Evolutionary conservation across 2,329 filamentous ascomycete species (phyloP).

Genomic region (Trichoderma oligosporum): DNA sequence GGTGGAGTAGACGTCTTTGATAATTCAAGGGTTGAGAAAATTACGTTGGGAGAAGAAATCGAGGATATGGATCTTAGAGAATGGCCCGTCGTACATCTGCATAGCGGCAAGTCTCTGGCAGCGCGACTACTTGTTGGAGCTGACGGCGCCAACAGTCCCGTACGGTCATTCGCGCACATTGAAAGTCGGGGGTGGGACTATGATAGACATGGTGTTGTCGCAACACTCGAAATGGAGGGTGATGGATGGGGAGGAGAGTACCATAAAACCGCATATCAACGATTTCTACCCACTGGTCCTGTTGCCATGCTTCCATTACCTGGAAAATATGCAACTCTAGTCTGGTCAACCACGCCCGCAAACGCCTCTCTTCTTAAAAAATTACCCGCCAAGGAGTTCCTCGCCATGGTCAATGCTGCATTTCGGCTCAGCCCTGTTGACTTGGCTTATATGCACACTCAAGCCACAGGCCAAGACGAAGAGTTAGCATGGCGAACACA

Average conservation of each 20-base stretch:
- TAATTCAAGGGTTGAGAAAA: slow-evolving; percentile 73
- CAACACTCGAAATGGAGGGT: slow-evolving; percentile 71
- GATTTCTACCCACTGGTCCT: slow-evolving; percentile 88
- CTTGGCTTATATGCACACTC: slow-evolving; percentile 74
- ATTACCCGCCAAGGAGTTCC: slow-evolving; percentile 68
- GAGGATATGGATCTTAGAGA: slow-evolving; percentile 71
- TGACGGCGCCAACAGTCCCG: slow-evolving; percentile 91
- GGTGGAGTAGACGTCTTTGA: slow-evolving; percentile 69
- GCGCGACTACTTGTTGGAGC: slow-evolving; percentile 87
- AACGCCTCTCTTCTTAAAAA: slow-evolving; percentile 76
- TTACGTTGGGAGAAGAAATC: slow-evolving; percentile 66
- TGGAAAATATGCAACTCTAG: slow-evolving; percentile 75
- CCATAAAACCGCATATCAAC: slow-evolving; percentile 81
- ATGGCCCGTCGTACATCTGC: slow-evolving; percentile 81
- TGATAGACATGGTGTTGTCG: slow-evolving; percentile 82
- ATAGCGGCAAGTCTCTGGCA: slow-evolving; percentile 63
- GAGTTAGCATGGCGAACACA: slow-evolving; percentile 80
- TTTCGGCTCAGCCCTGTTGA: slow-evolving; percentile 80
- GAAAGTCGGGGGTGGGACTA: slow-evolving; percentile 91
- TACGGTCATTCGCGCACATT: slow-evolving; percentile 84
- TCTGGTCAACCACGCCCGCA: slow-evolving; percentile 88
- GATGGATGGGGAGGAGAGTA: slow-evolving; percentile 51
- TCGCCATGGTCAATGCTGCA: slow-evolving; percentile 86
- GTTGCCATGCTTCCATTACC: slow-evolving; percentile 89
- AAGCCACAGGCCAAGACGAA: slow-evolving; percentile 56